Evolutionary conservation across 2,329 filamentous ascomycete species (phyloP).

Genomic region (Emmonsia crescens): DNA sequence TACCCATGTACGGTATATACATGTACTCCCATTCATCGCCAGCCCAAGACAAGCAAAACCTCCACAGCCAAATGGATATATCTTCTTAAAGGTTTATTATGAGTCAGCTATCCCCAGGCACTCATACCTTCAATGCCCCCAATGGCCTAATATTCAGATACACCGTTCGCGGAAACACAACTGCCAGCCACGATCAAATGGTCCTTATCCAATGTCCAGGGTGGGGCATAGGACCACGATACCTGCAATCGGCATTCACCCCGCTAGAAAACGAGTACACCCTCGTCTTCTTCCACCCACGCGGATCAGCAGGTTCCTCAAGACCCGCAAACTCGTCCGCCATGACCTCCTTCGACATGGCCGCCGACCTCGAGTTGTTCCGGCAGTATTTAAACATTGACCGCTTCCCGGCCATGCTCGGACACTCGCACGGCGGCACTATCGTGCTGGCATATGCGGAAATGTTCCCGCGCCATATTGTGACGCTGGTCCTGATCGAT

Average conservation of each 20-base stretch:
- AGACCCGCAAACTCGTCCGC: conserved; percentile 4
- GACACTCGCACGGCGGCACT: conserved; percentile 21
- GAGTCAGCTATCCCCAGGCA: conserved; percentile 8
- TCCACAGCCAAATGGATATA: background rate
- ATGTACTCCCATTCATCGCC: too few relatives aligned
- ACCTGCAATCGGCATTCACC: conserved; percentile 14
- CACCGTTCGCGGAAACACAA: conserved; percentile 8
- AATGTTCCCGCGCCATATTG: conserved; percentile 14
- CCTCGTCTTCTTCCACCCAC: conserved; percentile 19
- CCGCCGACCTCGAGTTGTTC: conserved; percentile 18
- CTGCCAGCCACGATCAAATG: conserved; percentile 4
- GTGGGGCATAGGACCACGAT: conserved; percentile 18
- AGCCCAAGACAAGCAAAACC: background rate
- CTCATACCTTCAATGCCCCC: conserved; percentile 13
- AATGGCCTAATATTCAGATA: conserved; percentile 15
- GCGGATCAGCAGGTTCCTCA: conserved; percentile 17
- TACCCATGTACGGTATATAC: too few relatives aligned
- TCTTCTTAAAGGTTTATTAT: background rate
- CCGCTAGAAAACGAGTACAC: conserved; percentile 13
- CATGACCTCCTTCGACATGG: conserved; percentile 18
- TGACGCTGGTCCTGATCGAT: conserved; percentile 17
- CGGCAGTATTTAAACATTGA: conserved; percentile 16
- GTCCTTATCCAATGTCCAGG: conserved; percentile 17
- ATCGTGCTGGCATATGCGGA: conserved; percentile 22
- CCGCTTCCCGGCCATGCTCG: conserved; percentile 13